These are phyloP conservation scores for Salicornia ramosissima DNA, from an alignment of 148 eudicot genomes.

Conservation along the genomic window DNA sequence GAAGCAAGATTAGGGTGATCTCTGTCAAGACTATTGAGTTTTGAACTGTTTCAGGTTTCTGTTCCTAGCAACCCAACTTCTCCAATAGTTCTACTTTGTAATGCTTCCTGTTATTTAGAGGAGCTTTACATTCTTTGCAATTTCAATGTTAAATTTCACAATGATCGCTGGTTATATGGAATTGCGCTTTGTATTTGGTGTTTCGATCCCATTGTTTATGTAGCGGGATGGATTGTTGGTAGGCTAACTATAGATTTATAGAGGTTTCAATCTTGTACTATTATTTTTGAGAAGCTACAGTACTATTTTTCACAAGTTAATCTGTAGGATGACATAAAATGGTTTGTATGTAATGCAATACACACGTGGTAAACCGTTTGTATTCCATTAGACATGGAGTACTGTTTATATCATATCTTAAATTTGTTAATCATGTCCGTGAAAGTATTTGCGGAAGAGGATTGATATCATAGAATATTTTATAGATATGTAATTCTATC, in stretches of 20 bases:
- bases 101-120: neutral
- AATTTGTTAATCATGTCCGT: too few species aligned
- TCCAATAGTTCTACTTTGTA: neutral
- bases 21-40: neutral
- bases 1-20: slow-evolving; percentile 77
- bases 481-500: too few species aligned
- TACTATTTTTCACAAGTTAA: too few species aligned
- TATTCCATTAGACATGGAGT: too few species aligned
- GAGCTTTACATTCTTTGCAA: neutral
- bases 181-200: neutral
- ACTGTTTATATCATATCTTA: too few species aligned
- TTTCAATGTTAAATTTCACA: neutral
- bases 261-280: neutral
- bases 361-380: too few species aligned
- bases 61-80: neutral
- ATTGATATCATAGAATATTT: too few species aligned
- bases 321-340: too few species aligned
- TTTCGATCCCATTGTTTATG: neutral
- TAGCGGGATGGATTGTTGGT: neutral
- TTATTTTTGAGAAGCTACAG: too few species aligned
- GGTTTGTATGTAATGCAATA: too few species aligned
- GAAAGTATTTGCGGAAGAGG: too few species aligned
- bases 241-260: neutral
- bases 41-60: slow-evolving; percentile 10
- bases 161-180: neutral